phyloP scores from a whole-genome alignment of 2,329 filamentous ascomycete genomes.

The Hymenoscyphus salicellus region DNA sequence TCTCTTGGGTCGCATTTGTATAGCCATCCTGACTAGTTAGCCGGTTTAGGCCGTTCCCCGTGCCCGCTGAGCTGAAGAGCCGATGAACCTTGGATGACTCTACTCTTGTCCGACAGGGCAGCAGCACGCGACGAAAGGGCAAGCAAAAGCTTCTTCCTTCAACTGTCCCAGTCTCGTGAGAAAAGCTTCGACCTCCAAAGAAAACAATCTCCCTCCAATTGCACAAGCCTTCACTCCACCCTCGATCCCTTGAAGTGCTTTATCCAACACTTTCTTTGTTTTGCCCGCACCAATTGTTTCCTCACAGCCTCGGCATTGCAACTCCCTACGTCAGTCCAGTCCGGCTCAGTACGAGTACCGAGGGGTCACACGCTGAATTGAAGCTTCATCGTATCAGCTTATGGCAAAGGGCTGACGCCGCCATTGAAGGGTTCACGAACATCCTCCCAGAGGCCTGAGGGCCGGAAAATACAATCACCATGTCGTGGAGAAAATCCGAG shows the following conservation, averaged over 20 bases:
- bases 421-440: constrained; percentile 23
- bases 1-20: neutral
- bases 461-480: constrained; percentile 44
- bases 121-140: neutral
- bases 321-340: constrained; percentile 14
- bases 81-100: neutral
- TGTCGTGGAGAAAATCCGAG: constrained; percentile 93
- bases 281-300: neutral
- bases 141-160: neutral
- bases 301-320: constrained; percentile 14
- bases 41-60: neutral
- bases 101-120: neutral
- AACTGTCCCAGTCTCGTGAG: neutral
- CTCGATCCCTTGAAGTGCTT: neutral
- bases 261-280: neutral
- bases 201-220: neutral
- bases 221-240: neutral
- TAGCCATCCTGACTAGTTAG: neutral
- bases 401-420: constrained; percentile 14
- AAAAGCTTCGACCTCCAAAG: neutral
- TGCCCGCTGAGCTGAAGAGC: neutral
- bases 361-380: constrained; percentile 9
- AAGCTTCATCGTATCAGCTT: constrained; percentile 18
- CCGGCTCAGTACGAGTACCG: neutral
- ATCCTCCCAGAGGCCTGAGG: constrained; percentile 30